Conservation (phyloP, 371 early-diverging fungal species). For the Conidiobolus incongruus region DNA sequence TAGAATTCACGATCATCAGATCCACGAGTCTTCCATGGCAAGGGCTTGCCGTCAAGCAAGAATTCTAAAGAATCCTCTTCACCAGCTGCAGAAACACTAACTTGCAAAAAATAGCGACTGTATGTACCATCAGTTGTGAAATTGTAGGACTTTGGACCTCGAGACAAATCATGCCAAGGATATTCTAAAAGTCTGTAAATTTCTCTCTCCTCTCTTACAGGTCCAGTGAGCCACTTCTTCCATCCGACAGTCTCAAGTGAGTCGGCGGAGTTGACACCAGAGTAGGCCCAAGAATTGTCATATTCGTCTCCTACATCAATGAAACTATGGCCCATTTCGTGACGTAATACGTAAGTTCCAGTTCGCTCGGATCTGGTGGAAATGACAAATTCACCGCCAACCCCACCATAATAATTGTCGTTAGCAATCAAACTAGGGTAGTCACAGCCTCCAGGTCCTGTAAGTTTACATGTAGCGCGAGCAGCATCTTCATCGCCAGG, state of each 20-base stretch:
- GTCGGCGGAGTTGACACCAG: slow-evolving; percentile 21
- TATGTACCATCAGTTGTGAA: slow-evolving; percentile 20
- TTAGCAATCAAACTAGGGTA: slow-evolving; percentile 31
- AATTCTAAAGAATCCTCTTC: slow-evolving; percentile 10
- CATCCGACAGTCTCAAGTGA: slow-evolving; percentile 10
- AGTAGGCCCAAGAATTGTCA: slow-evolving; percentile 29
- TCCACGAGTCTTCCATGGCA: slow-evolving; percentile 20
- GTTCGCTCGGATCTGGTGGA: slow-evolving; percentile 22
- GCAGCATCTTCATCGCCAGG: slow-evolving; percentile 18
- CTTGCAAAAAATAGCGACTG: slow-evolving; percentile 17
- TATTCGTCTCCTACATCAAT: slow-evolving; percentile 27
- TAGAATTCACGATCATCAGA: slow-evolving; percentile 21
- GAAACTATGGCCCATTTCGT: slow-evolving; percentile 32
- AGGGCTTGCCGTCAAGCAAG: slow-evolving; percentile 16
- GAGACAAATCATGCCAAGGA: slow-evolving; percentile 27
- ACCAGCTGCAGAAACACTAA: slow-evolving; percentile 24
- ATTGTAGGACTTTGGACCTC: slow-evolving; percentile 17
- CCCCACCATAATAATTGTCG: slow-evolving; percentile 29
- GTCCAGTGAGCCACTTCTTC: slow-evolving; percentile 25
- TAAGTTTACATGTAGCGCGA: slow-evolving; percentile 16
- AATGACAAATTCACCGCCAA: slow-evolving; percentile 43
- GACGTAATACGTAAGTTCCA: slow-evolving; percentile 28
- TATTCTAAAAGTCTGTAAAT: slow-evolving; percentile 17
- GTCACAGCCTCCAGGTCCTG: slow-evolving; percentile 23
- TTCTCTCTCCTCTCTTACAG: slow-evolving; percentile 14